Base-by-base conservation (phyloP, 2,329 filamentous ascomycete species). In the Colletotrichum agaves region DNA sequence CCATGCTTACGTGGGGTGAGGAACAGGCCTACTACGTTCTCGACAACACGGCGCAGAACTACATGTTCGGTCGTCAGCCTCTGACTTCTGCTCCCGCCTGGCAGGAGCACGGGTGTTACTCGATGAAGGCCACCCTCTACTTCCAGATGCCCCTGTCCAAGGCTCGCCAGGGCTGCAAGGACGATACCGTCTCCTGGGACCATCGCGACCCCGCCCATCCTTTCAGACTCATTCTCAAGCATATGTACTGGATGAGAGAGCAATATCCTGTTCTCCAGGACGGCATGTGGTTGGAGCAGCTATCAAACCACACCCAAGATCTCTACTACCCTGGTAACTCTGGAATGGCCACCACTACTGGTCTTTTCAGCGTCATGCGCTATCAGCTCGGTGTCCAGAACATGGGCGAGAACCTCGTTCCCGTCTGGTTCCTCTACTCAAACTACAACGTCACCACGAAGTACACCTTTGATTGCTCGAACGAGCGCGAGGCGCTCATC, bases 101-200 rank as follows among this genome's bases (percentile, higher is more conserved):
- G 88, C 86, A 89, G 70, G 82, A 84, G 47, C 89, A 91, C 71
- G 89, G 89, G 4, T 91, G 89, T 73, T 90, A 90, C 76, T 78
- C 79, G 15, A 79, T 90, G 7, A 80, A 82, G 17, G 84, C 84
- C 19, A 82, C 81, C 2, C 86, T 89, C 69, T 88, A 89, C 72
- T 85, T 81, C 72, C 73, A 88, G 10, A 87, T 87, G 79, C 88
- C 88, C 0, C 77, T 88, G 31, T 83, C 86, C 43, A 80, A 81
- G 67, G 84, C 85, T 2, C 77, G 82, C 2, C 70, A 79, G 43
- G 89, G 87, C 5, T 91, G 89, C 72, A 72, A 85, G 37, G 88
- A 90, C 70, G 83, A 87, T 50, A 76, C 77, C 5, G 85, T 88
- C 63, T 85, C 84, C 31, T 83, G 86, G 53, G 88, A 91, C 70